A percentile compares a stretch with the other conserved stretches of the same genome.
phyloP scores from a whole-genome alignment of 306 rosid species.

The Biancaea sappan region DNA sequence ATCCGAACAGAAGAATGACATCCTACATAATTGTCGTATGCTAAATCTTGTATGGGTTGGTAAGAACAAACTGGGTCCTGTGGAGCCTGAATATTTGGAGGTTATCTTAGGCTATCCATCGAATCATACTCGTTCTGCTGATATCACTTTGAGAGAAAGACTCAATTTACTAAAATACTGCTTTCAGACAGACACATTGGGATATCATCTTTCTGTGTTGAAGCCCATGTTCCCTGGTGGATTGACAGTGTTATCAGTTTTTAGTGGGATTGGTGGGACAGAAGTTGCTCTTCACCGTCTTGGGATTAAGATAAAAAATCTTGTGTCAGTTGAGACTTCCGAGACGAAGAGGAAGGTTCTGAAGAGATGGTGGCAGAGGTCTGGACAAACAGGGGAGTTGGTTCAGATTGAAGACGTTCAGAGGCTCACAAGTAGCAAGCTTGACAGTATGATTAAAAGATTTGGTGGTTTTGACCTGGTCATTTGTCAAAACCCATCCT shows the following conservation, averaged over 20 bases:
- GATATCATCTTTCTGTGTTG: slow-evolving; percentile 71
- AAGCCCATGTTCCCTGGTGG: slow-evolving; percentile 73
- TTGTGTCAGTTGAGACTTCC: slow-evolving; percentile 73
- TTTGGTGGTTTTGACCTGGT: slow-evolving; percentile 72
- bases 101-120: slow-evolving; percentile 75
- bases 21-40: slow-evolving; percentile 60
- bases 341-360: slow-evolving; percentile 67
- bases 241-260: slow-evolving; percentile 65
- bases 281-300: slow-evolving; percentile 81
- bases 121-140: slow-evolving; percentile 64
- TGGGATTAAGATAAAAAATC: slow-evolving; percentile 64
- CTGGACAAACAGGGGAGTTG: slow-evolving; percentile 70
- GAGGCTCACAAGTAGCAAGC: slow-evolving; percentile 60
- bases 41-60: slow-evolving; percentile 84
- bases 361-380: slow-evolving; percentile 76
- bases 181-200: slow-evolving; percentile 87
- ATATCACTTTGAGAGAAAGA: slow-evolving; percentile 54
- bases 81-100: slow-evolving; percentile 72
- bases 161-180: slow-evolving; percentile 61
- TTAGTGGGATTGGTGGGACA: slow-evolving; percentile 88
- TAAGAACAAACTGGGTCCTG: slow-evolving; percentile 54
- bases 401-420: slow-evolving; percentile 77
- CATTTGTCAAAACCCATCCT: slow-evolving; percentile 69
- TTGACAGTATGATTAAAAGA: slow-evolving; percentile 51
- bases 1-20: slow-evolving; percentile 61